phyloP scores from a whole-genome alignment of 2,329 filamentous ascomycete genomes.

The Parafenestella ontariensis region DNA sequence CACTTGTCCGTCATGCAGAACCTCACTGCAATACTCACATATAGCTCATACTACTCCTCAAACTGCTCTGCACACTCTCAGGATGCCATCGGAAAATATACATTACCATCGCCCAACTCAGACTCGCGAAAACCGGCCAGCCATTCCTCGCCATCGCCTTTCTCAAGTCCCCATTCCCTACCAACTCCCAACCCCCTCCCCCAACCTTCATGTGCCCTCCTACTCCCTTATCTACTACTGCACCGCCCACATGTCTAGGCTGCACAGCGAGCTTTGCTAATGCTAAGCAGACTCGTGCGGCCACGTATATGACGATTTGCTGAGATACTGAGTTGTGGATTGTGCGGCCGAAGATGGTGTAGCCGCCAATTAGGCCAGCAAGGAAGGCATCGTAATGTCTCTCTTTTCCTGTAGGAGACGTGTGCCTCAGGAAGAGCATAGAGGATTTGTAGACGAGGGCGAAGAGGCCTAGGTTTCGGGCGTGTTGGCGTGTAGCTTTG shows the following conservation, averaged over 20 bases:
- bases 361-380: slow-evolving; percentile 86
- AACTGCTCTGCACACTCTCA: slow-evolving; percentile 85
- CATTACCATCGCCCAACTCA: slow-evolving; percentile 96
- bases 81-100: slow-evolving; percentile 92
- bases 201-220: slow-evolving; percentile 14
- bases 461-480: slow-evolving; percentile 89
- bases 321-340: slow-evolving; percentile 82
- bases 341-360: slow-evolving; percentile 87
- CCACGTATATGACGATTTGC: slow-evolving; percentile 98
- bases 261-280: slow-evolving; percentile 84
- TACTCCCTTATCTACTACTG: slow-evolving; percentile 40
- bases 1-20: neutral
- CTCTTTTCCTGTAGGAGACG: slow-evolving; percentile 59
- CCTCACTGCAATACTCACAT: slow-evolving; percentile 69
- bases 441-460: slow-evolving; percentile 87
- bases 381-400: slow-evolving; percentile 84
- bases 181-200: slow-evolving; percentile 48
- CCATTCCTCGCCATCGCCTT: slow-evolving; percentile 64
- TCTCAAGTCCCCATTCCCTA: slow-evolving; percentile 47
- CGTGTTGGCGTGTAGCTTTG: slow-evolving; percentile 88
- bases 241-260: slow-evolving; percentile 52
- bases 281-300: slow-evolving; percentile 86
- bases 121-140: slow-evolving; percentile 90
- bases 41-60: slow-evolving; percentile 96
- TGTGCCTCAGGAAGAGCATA: slow-evolving; percentile 76